Evolutionary conservation across 768 basidiomycete genomes (phyloP), one percentile per base, ranked within the genome.

Genomic region (Lentinula sp.): DNA sequence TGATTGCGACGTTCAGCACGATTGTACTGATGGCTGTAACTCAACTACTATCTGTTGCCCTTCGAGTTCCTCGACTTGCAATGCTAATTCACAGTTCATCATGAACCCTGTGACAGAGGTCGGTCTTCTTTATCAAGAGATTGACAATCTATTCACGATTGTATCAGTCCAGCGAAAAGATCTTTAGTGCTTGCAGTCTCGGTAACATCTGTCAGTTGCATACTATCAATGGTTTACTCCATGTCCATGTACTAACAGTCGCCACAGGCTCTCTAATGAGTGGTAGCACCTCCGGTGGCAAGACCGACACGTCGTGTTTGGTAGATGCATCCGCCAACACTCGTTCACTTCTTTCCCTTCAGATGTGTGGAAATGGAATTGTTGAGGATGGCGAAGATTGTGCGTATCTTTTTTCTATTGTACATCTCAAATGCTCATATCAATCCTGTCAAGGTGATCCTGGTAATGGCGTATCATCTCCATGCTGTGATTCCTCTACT

Each of bases 331-430:
- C 74, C 63, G 70, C 69, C 42, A 66, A 35, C 15, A 67, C 65
- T 40, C 72, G 73, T 45, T 68, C 77, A 61, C 79, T 76, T 6
- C 83, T 89, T 64, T 80, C 85, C 3, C 75, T 89, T 18, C 79
- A 88, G 65, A 88, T 87, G 86, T 90, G 88, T 67, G 88, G 90
- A 31, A 92, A 93, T 71, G 91, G 91, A 54, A 91, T 93, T 63
- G 85, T 91, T 56, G 90, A 91, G 69, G 70, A 66, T 0, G 93
- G 91, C 34, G 93, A 96, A 74, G 89, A 95, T 42, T 95, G 93
- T 70, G 32, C 32, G 43, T 18, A 0, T 37, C 18, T 35, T 28
- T 50, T 50, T 49, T 13, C 9, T 5, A 9, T 48, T 18, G 6
- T 23, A 18, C 15, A 5, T 28, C n/a, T 49, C 35, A n/a, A n/a